These are phyloP conservation scores for Cyberlindnera samutprakarnensis DNA, from an alignment of 805 yeast species.

Conservation along the genomic window DNA sequence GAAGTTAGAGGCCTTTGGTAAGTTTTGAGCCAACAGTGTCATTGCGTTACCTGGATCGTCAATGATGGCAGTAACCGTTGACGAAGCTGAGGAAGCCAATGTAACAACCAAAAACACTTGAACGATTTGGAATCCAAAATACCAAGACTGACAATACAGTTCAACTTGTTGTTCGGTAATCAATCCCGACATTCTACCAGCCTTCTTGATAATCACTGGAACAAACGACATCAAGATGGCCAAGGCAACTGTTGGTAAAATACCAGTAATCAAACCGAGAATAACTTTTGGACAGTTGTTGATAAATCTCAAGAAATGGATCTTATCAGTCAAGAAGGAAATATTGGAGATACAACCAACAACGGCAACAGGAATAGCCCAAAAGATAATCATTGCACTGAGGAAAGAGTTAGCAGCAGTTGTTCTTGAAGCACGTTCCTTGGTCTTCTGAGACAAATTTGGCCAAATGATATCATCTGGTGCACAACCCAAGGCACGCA, in stretches of 20 bases:
- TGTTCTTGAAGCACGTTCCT: slow-evolving; percentile 49
- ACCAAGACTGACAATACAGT: slow-evolving; percentile 80
- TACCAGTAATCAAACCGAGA: slow-evolving; percentile 80
- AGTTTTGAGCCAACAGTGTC: slow-evolving; percentile 60
- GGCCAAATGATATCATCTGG: slow-evolving; percentile 87
- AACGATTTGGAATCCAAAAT: slow-evolving; percentile 82
- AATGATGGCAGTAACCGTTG: slow-evolving; percentile 66
- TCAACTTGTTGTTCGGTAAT: slow-evolving; percentile 70
- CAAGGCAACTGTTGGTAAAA: slow-evolving; percentile 77
- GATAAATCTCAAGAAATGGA: slow-evolving; percentile 71
- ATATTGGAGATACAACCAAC: slow-evolving; percentile 92
- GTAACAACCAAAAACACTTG: slow-evolving; percentile 85
- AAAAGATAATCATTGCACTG: slow-evolving; percentile 67
- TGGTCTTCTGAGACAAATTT: slow-evolving; percentile 53
- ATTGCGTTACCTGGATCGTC: slow-evolving; percentile 64
- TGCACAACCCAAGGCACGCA: slow-evolving; percentile 49
- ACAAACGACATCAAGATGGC: slow-evolving; percentile 79
- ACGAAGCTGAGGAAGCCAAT: slow-evolving; percentile 70
- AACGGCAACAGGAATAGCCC: slow-evolving; percentile 98
- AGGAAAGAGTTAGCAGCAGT: slow-evolving; percentile 55
- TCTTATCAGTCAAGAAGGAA: slow-evolving; percentile 58
- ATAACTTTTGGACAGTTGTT: slow-evolving; percentile 61
- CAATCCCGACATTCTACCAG: slow-evolving; percentile 71
- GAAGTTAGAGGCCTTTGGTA: slow-evolving; percentile 89
- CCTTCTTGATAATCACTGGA: slow-evolving; percentile 73